phyloP scores from a whole-genome alignment of 305 asterid genomes.

The Rubia balearica region DNA sequence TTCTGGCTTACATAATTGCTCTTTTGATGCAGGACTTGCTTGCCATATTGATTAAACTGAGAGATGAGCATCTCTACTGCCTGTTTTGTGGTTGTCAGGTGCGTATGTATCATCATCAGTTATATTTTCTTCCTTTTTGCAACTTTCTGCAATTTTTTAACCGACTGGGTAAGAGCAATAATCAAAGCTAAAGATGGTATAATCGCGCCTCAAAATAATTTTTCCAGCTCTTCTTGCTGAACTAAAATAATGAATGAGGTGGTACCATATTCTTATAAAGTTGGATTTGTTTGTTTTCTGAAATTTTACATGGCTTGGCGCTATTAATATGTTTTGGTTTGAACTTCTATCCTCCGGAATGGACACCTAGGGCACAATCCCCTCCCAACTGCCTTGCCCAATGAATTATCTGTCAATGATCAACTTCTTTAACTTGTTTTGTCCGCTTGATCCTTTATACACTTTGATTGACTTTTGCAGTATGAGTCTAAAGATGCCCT shows the following conservation, averaged over 20 bases:
- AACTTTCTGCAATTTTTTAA: background rate
- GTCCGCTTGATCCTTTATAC: background rate
- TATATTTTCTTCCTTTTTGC: background rate
- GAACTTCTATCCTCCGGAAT: background rate
- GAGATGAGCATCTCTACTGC: conserved; percentile 67
- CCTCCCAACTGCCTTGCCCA: too few relatives aligned
- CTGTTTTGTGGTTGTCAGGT: conserved; percentile 92
- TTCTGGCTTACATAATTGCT: background rate
- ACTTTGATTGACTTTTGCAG: conserved; percentile 33
- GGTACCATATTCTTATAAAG: background rate
- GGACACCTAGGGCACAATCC: too few relatives aligned
- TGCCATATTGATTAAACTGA: conserved; percentile 53
- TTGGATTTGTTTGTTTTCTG: too few relatives aligned
- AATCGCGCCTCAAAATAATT: background rate
- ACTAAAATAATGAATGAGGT: background rate
- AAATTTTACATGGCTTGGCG: too few relatives aligned
- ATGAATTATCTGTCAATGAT: background rate
- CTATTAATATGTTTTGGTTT: too few relatives aligned
- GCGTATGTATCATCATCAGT: conserved; percentile 3
- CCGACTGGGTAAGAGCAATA: background rate
- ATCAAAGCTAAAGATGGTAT: background rate
- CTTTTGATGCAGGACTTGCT: conserved; percentile 56
- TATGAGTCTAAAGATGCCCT: conserved; percentile 66
- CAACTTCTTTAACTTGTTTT: background rate
- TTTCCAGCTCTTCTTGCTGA: background rate